These are phyloP conservation scores for Phaeophleospora eucalypticola DNA, from an alignment of 2,329 filamentous ascomycete genomes.

Conservation along the genomic window DNA sequence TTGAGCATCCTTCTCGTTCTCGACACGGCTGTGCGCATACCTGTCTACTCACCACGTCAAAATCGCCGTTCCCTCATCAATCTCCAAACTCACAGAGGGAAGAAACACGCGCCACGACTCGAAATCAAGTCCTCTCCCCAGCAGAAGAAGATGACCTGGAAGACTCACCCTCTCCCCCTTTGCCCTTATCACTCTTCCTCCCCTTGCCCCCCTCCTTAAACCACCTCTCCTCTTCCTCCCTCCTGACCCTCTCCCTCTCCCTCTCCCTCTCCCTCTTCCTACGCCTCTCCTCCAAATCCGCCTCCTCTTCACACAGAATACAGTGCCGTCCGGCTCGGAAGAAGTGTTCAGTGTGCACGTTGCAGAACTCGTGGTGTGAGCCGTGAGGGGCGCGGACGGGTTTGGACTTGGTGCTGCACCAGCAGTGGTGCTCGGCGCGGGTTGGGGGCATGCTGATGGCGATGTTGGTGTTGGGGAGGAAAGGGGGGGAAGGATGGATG, in stretches of 20 bases:
- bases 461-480: background rate
- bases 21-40: too few species aligned
- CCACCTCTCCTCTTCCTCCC: background rate
- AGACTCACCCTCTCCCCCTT: too few species aligned
- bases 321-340: background rate
- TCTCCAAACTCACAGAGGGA: too few species aligned
- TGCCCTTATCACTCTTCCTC: too few species aligned
- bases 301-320: background rate
- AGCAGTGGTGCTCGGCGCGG: conserved; percentile 1
- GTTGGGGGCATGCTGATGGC: background rate
- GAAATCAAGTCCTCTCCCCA: too few species aligned
- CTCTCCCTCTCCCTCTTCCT: background rate
- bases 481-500: background rate
- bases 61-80: too few species aligned
- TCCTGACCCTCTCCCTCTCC: background rate
- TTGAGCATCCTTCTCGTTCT: background rate
- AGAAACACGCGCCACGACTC: too few species aligned
- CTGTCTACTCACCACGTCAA: too few species aligned
- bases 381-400: background rate
- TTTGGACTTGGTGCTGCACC: background rate
- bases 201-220: conserved; percentile 2
- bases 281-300: background rate
- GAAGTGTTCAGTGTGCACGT: background rate
- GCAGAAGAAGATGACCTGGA: too few species aligned
- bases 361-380: conserved; percentile 2